A percentile compares a stretch with the other conserved stretches of the same genome.
Conservation (phyloP, 495 filamentous ascomycete species). For the Emericellopsis terricola region DNA sequence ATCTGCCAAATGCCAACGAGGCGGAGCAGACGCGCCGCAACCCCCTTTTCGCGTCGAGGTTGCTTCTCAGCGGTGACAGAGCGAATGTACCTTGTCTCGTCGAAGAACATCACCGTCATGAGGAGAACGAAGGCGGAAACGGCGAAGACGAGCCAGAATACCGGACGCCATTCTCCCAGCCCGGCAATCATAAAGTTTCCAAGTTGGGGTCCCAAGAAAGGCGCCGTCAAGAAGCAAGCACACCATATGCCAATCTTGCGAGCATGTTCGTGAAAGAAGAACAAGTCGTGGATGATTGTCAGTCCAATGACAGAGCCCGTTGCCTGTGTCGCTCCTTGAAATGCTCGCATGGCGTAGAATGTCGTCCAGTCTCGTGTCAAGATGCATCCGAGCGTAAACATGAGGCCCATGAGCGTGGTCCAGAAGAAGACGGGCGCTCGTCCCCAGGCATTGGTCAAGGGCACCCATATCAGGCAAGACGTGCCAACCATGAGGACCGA, state of each 20-base stretch:
- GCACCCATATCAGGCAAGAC: slow-evolving; percentile 14
- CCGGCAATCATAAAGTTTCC: slow-evolving; percentile 46
- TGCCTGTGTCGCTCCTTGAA: slow-evolving; percentile 10
- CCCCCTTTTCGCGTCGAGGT: too few species aligned
- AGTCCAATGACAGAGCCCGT: slow-evolving; percentile 19
- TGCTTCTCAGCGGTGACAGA: too few species aligned
- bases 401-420: too few species aligned
- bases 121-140: slow-evolving; percentile 37
- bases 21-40: too few species aligned
- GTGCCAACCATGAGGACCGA: slow-evolving; percentile 12
- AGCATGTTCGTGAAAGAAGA: slow-evolving; percentile 41
- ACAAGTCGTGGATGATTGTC: slow-evolving; percentile 40
- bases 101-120: slow-evolving; percentile 11
- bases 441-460: slow-evolving; percentile 16
- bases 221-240: slow-evolving; percentile 38
- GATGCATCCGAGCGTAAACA: too few species aligned
- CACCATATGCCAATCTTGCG: slow-evolving; percentile 28
- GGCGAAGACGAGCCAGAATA: slow-evolving; percentile 37
- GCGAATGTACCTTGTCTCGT: slow-evolving; percentile 14
- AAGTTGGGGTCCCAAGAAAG: slow-evolving; percentile 40
- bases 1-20: too few species aligned
- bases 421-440: too few species aligned
- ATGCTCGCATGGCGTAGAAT: too few species aligned
- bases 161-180: slow-evolving; percentile 41
- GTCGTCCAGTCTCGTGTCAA: too few species aligned